Percentiles rank a stretch among this genome's conserved stretches.
Conservation (phyloP, 2,329 filamentous ascomycete species). For the Botrytis pseudocinerea region DNA sequence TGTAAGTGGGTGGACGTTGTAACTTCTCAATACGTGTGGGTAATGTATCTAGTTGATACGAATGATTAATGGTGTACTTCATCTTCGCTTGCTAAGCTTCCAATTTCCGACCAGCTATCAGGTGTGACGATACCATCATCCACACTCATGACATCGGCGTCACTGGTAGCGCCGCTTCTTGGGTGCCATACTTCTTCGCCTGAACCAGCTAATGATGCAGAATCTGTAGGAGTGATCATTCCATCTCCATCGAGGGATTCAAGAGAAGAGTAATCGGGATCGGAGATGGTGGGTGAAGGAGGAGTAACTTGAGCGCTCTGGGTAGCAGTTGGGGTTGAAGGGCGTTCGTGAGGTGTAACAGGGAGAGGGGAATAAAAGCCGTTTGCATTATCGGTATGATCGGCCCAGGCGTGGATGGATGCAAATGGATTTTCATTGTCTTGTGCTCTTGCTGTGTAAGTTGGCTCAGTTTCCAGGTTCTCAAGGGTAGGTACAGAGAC, state of each 20-base stretch:
- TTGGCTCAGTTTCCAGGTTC: conserved; percentile 35
- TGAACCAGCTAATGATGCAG: conserved; percentile 55
- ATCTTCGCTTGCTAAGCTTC: conserved; percentile 56
- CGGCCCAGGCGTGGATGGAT: conserved; percentile 66
- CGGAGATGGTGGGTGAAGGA: conserved; percentile 35
- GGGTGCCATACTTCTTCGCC: conserved; percentile 46
- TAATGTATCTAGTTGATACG: conserved; percentile 21
- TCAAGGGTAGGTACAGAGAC: conserved; percentile 36
- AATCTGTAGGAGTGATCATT: conserved; percentile 60
- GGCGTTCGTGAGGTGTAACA: conserved; percentile 43
- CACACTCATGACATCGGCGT: conserved; percentile 60
- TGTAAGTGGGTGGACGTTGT: background rate
- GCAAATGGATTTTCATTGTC: conserved; percentile 53
- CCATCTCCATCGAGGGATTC: conserved; percentile 47
- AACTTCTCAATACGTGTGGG: background rate
- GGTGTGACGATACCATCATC: conserved; percentile 61
- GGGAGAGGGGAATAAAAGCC: conserved; percentile 64
- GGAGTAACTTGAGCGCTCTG: conserved; percentile 22
- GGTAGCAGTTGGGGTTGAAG: conserved; percentile 36
- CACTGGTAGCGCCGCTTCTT: conserved; percentile 43
- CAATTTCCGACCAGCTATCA: conserved; percentile 65
- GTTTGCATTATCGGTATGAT: conserved; percentile 40
- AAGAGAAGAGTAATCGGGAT: conserved; percentile 28
- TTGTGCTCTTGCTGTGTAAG: conserved; percentile 53
- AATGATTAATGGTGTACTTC: conserved; percentile 35